Base-by-base conservation (phyloP, 768 basidiomycete species). In the Dentipellis fragilis region DNA sequence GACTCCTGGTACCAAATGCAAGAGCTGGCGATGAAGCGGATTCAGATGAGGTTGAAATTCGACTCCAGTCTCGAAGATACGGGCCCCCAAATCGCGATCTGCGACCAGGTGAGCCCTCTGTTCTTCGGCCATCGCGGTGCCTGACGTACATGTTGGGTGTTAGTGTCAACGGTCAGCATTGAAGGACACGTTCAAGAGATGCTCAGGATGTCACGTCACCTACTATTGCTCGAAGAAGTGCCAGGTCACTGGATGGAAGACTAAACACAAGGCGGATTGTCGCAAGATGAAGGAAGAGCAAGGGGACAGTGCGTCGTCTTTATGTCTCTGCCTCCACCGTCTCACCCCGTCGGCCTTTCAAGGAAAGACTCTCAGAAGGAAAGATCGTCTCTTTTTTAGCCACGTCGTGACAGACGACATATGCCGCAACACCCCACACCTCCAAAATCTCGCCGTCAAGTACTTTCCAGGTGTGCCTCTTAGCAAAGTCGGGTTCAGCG, bases 191-290 rank as follows among this genome's bases (percentile, higher is more conserved):
- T 69, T 74, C 59, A 60, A 63, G 46, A 67, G 69, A 48, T 74
- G 72, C 54, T 59, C 64, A 4, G 66, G 65, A 10, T 73, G 73
- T 59, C 63, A 64, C 6, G 67, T 63, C 9, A 71, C 71, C 2
- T 60, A 71, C 17, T 73, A 73, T 58, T 73, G 73, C 57, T 72
- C 72, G 1, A 70, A 70, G 58, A 70, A 72, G 55, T 73, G 73
- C 52, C 72, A 72, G 55, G 58, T 60, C 3, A 52, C 57, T 6
- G 69, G 68, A 2, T 72, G 72, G 72, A 71, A 72, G 46, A 66
- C 69, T 51, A 68, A 69, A 9, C 72, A 73, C 61, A 69, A 65
- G 57, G 58, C 56, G 2, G 68, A 69, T 57, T 73, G n/a, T n/a
- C n/a, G 71, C 61, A 70, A 71, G 54, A 45, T 72, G 57, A 73